Base-by-base conservation (phyloP, 768 basidiomycete species). In the Calocybe indica region DNA sequence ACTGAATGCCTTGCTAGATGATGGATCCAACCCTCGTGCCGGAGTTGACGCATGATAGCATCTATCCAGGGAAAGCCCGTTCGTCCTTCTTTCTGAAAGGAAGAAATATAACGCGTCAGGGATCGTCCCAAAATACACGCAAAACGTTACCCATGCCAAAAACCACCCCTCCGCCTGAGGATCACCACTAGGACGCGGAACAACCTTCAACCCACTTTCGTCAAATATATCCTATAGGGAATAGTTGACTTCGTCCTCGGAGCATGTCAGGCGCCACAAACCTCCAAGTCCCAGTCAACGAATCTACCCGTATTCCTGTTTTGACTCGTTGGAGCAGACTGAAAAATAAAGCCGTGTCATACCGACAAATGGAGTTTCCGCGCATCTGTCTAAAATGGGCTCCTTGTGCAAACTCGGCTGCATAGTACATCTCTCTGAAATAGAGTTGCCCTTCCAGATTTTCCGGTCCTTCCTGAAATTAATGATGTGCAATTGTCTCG, bases 291-390 rank as follows among this genome's bases (percentile, higher is more conserved):
- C 35, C 45, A 47, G n/a, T 47, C 45, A 28, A 37, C 39, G 35
- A 38, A 47, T 37, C 45, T 47, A 29, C 15, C 14, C 39, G 39
- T 11, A 2, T 12, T 8, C n/a, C n/a, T 14, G 29, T 28, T n/a
- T n/a, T 8, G 45, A 32, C 14, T 32, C 5, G 13, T 33, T 35
- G 29, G 28, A 28, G 11, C 37, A 43, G 48, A 32, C 46, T 38
- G 22, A 11, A 36, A 22, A 38, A 14, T 44, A 14, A n/a, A n/a
- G n/a, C n/a, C n/a, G 44, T 28, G 34, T 38, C 45, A 33, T 34
- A 53, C 52, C 50, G 48, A 46, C 41, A 46, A 43, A 45, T 37
- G 38, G 48, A 43, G 36, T 54, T 55, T 46, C 47, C 48, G 45
- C 51, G 49, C 15, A 42, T 36, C 37, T 45, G 43, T 28, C 44